Conservation (phyloP, 164 flowering plant species). For the Vitis amurensis region DNA sequence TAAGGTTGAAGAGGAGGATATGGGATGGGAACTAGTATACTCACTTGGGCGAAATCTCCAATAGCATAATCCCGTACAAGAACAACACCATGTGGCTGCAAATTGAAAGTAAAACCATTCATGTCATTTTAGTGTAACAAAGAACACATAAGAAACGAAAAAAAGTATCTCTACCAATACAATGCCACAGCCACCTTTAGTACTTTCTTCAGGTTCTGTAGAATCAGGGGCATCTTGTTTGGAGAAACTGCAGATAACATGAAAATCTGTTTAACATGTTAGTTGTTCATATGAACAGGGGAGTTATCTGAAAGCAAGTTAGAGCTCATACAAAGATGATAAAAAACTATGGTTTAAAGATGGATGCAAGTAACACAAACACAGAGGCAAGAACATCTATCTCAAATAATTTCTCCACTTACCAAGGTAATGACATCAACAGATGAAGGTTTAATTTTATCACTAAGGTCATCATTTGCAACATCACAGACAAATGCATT, state of each 20-base stretch:
- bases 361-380: background rate
- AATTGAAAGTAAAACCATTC: background rate
- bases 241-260: conserved; percentile 44
- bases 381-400: background rate
- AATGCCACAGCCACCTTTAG: conserved; percentile 25
- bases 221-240: conserved; percentile 29
- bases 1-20: background rate
- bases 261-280: conserved; percentile 33
- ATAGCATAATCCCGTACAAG: conserved; percentile 37
- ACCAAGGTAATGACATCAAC: conserved; percentile 56
- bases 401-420: conserved; percentile 12
- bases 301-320: background rate
- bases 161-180: background rate
- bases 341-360: background rate
- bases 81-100: conserved; percentile 39
- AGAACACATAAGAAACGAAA: background rate
- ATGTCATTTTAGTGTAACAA: background rate
- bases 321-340: background rate
- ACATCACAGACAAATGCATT: conserved; percentile 51
- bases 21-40: background rate
- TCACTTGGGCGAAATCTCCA: conserved; percentile 44
- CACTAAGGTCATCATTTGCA: conserved; percentile 35
- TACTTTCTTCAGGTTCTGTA: conserved; percentile 29
- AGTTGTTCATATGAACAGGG: conserved; percentile 1
- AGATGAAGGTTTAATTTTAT: conserved; percentile 34